A percentile compares a stretch with the other conserved stretches of the same genome.
These are phyloP conservation scores for Fomitopsis serialis DNA, from an alignment of 768 basidiomycete species.

Conservation along the genomic window DNA sequence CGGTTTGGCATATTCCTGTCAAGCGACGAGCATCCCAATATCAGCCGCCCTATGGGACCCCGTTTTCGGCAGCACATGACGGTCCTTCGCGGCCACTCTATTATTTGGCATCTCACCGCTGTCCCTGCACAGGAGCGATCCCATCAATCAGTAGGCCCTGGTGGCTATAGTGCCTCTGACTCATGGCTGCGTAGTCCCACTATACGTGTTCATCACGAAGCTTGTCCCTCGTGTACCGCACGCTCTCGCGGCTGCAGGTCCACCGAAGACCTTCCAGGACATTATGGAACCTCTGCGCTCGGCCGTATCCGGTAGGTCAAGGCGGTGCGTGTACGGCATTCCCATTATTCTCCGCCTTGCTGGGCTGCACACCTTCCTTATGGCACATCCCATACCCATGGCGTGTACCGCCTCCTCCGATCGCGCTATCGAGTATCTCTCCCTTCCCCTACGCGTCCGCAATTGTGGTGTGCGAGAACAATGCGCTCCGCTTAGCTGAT, in stretches of 20 bases:
- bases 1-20: neutral
- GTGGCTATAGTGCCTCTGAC: neutral
- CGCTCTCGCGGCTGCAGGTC: neutral
- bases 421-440: neutral
- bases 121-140: neutral
- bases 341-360: conserved; percentile 3
- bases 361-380: neutral
- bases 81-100: neutral
- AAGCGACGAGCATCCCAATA: neutral
- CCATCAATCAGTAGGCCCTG: neutral
- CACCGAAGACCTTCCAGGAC: neutral
- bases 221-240: conserved; percentile 4
- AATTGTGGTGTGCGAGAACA: neutral
- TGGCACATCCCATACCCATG: neutral
- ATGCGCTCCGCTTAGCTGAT: neutral
- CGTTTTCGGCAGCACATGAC: neutral
- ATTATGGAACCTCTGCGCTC: neutral
- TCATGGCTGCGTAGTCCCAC: neutral
- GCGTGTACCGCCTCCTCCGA: neutral
- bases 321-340: conserved; percentile 1
- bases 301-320: conserved; percentile 1
- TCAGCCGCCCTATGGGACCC: neutral
- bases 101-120: neutral
- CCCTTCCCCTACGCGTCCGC: neutral
- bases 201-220: conserved; percentile 1